Conservation (phyloP, 2,329 filamentous ascomycete species). For the Fusarium beomiforme region DNA sequence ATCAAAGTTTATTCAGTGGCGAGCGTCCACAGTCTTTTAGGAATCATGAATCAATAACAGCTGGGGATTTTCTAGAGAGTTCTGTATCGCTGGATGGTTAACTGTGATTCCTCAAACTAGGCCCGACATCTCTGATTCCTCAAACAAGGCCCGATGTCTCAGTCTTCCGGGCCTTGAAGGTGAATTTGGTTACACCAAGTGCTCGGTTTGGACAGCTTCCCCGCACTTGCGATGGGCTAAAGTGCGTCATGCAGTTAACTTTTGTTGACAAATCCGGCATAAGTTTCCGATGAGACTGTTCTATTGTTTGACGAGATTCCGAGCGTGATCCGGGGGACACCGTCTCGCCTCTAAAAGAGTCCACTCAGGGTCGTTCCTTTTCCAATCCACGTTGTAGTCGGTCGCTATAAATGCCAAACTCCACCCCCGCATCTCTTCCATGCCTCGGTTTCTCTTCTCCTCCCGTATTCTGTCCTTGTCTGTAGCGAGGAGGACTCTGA, state of each 20-base stretch:
- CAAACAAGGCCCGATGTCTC: not conserved
- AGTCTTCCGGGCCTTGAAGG: not conserved
- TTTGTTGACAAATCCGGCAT: constrained; percentile 26
- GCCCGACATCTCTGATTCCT: not conserved
- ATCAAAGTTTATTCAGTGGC: constrained; percentile 9
- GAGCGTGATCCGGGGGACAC: constrained; percentile 18
- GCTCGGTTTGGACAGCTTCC: constrained; percentile 27
- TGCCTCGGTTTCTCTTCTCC: constrained; percentile 30
- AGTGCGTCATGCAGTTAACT: constrained; percentile 15
- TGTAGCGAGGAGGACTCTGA: constrained; percentile 23
- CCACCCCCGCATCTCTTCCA: constrained; percentile 30
- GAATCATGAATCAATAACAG: not conserved
- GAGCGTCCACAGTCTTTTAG: not conserved
- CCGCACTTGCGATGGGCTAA: constrained; percentile 32
- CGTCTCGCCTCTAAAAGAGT: constrained; percentile 7
- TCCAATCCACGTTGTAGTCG: constrained; percentile 25
- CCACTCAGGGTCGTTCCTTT: constrained; percentile 19
- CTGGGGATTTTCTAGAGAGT: not conserved
- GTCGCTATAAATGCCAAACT: constrained; percentile 29
- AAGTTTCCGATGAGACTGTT: constrained; percentile 20
- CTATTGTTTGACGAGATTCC: constrained; percentile 23
- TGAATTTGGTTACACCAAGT: constrained; percentile 1
- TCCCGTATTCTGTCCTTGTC: constrained; percentile 15
- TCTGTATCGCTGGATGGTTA: too few relatives aligned
- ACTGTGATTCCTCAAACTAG: not conserved